A percentile compares a stretch with the other conserved stretches of the same genome.
phyloP scores from a whole-genome alignment of 257 asterid species.

The Plantago major region DNA sequence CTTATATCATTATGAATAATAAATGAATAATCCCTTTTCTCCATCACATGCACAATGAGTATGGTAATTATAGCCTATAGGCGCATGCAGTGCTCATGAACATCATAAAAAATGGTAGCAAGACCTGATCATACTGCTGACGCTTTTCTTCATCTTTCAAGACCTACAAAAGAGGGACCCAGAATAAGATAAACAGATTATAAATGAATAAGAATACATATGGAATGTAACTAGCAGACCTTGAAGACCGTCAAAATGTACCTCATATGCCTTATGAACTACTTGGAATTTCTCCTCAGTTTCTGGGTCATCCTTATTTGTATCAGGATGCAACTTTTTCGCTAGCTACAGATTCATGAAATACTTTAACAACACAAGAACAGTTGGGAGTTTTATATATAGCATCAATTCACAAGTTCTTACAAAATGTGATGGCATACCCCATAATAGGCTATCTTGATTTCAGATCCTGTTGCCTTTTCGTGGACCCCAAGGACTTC shows the following conservation, averaged over 20 bases:
- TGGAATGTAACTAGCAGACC: neutral
- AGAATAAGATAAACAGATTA: neutral
- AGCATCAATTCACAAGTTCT: neutral
- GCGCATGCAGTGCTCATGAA: no score
- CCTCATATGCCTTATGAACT: constrained; percentile 91
- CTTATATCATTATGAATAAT: no score
- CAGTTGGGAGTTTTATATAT: neutral
- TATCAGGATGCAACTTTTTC: constrained; percentile 85
- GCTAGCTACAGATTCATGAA: constrained; percentile 58
- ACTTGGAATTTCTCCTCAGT: constrained; percentile 83
- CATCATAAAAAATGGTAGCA: neutral
- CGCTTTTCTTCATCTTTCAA: constrained; percentile 90
- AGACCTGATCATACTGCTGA: constrained; percentile 79
- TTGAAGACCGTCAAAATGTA: constrained; percentile 23
- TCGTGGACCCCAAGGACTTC: constrained; percentile 70
- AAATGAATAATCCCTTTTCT: no score
- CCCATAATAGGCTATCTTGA: constrained; percentile 81
- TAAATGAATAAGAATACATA: neutral
- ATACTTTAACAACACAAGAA: constrained; percentile 14
- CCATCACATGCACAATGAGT: no score
- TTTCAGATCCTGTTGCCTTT: constrained; percentile 79
- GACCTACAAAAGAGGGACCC: constrained; percentile 45
- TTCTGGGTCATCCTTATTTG: constrained; percentile 83
- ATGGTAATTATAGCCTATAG: no score
- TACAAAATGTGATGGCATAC: constrained; percentile 27